Evolutionary conservation across 2,329 filamentous ascomycete genomes (phyloP).

Genomic region (Aspergillus fischeri): DNA sequence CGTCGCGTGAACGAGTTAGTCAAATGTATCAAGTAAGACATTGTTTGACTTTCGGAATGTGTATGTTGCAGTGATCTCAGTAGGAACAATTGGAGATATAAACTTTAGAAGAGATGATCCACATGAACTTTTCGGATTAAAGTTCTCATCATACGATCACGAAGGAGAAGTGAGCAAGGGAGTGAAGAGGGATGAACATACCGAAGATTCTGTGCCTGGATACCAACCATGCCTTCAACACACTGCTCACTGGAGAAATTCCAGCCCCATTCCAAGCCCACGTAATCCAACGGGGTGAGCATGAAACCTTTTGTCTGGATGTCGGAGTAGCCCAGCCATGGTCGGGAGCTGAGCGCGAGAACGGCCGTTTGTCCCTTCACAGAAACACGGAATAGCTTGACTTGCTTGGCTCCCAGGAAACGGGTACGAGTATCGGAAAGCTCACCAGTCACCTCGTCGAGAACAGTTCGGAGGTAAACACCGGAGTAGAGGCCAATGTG

Average conservation of each 20-base stretch:
- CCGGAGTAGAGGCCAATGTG: slow-evolving; percentile 96
- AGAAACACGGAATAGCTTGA: slow-evolving; percentile 85
- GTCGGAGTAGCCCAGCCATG: slow-evolving; percentile 95
- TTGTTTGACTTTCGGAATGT: not conserved
- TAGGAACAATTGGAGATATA: slow-evolving; percentile 89
- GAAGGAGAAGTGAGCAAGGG: slow-evolving; percentile 11
- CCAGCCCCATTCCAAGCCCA: slow-evolving; percentile 86
- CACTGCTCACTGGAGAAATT: slow-evolving; percentile 96
- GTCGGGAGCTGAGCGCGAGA: slow-evolving; percentile 82
- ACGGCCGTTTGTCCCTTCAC: slow-evolving; percentile 82
- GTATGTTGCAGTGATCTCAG: slow-evolving; percentile 55
- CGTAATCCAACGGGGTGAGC: slow-evolving; percentile 86
- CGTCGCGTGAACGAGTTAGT: slow-evolving; percentile 7
- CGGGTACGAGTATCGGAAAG: slow-evolving; percentile 91
- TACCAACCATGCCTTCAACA: slow-evolving; percentile 87
- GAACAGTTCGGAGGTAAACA: slow-evolving; percentile 88
- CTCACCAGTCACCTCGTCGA: slow-evolving; percentile 94
- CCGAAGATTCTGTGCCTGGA: slow-evolving; percentile 83
- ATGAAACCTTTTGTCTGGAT: slow-evolving; percentile 82
- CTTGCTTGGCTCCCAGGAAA: slow-evolving; percentile 86
- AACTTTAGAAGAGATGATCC: slow-evolving; percentile 45
- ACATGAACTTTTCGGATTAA: slow-evolving; percentile 36
- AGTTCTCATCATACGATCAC: slow-evolving; percentile 45
- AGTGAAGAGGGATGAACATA: slow-evolving; percentile 46
- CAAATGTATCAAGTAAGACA: not conserved